A percentile compares a stretch with the other conserved stretches of the same genome.
Conservation (phyloP, 768 basidiomycete genomes). For the Boletus rubroflammeus region DNA sequence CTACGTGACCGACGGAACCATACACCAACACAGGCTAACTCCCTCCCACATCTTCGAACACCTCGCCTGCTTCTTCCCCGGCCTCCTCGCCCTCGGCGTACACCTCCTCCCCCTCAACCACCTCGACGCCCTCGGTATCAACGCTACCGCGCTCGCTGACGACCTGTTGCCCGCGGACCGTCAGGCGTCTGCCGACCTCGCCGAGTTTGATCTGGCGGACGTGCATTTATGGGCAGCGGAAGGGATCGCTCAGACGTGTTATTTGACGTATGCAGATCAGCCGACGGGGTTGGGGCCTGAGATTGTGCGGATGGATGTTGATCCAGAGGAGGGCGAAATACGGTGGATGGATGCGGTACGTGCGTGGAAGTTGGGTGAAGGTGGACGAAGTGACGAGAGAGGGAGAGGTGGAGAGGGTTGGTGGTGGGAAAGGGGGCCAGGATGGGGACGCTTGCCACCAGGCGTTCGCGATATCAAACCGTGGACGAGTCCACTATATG, state of each 20-base stretch:
- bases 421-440: conserved; percentile 10
- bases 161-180: conserved; percentile 19
- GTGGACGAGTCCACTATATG: conserved; percentile 13
- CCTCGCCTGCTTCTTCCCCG: conserved; percentile 74
- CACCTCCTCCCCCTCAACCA: conserved; percentile 57
- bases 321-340: conserved; percentile 8
- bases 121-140: conserved; percentile 45
- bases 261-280: conserved; percentile 66
- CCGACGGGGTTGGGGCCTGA: conserved; percentile 68
- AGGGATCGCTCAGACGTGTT: conserved; percentile 73
- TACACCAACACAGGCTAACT: conserved; percentile 18
- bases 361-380: conserved; percentile 38
- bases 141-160: conserved; percentile 34
- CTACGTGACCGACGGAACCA: conserved; percentile 54
- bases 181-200: conserved; percentile 36
- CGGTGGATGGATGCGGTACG: conserved; percentile 33
- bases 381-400: no score
- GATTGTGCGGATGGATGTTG: conserved; percentile 23
- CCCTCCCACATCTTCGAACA: conserved; percentile 61
- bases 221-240: conserved; percentile 72
- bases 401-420: no score
- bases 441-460: conserved; percentile 44
- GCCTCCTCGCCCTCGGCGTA: conserved; percentile 68
- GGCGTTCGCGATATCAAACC: conserved; percentile 41
- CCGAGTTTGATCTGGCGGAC: conserved; percentile 49